Conservation (phyloP, 345 rosid genomes). For the Aethionema arabicum region DNA sequence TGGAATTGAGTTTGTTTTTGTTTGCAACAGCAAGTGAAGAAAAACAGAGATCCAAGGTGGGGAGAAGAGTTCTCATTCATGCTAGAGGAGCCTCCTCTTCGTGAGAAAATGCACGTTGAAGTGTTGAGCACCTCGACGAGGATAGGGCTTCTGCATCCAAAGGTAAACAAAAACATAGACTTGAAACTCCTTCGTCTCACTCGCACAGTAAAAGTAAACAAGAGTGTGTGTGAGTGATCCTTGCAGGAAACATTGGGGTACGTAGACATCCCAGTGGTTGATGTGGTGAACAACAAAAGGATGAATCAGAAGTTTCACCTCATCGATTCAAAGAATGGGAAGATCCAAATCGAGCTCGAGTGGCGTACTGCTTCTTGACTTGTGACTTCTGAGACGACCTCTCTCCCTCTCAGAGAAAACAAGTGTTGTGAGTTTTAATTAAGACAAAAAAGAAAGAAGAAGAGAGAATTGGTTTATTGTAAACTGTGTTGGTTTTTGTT, state of each 20-base stretch:
- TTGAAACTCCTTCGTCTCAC: neutral
- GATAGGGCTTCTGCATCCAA: slow-evolving; percentile 81
- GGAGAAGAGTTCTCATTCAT: slow-evolving; percentile 73
- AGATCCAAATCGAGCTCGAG: slow-evolving; percentile 79
- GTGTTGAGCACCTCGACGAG: slow-evolving; percentile 76
- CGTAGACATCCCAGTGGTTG: slow-evolving; percentile 62
- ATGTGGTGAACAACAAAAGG: slow-evolving; percentile 80
- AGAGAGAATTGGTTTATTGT: slow-evolving; percentile 31
- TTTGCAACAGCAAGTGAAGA: slow-evolving; percentile 59
- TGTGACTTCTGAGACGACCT: too few species aligned
- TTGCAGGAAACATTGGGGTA: slow-evolving; percentile 81
- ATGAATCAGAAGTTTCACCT: too few species aligned
- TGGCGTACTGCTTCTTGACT: slow-evolving; percentile 71
- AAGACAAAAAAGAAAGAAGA: slow-evolving; percentile 9
- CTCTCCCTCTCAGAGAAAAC: too few species aligned
- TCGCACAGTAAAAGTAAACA: slow-evolving; percentile 3
- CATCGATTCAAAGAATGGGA: slow-evolving; percentile 87
- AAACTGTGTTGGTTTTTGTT: slow-evolving; percentile 13
- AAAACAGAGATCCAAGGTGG: slow-evolving; percentile 96
- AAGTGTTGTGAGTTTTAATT: slow-evolving; percentile 6
- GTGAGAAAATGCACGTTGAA: slow-evolving; percentile 77
- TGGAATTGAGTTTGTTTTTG: neutral
- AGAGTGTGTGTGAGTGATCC: slow-evolving; percentile 1
- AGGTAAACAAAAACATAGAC: slow-evolving; percentile 53
- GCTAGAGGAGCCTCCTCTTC: slow-evolving; percentile 74